phyloP scores from a whole-genome alignment of 2,329 filamentous ascomycete species.

The Pseudogymnoascus sp. region DNA sequence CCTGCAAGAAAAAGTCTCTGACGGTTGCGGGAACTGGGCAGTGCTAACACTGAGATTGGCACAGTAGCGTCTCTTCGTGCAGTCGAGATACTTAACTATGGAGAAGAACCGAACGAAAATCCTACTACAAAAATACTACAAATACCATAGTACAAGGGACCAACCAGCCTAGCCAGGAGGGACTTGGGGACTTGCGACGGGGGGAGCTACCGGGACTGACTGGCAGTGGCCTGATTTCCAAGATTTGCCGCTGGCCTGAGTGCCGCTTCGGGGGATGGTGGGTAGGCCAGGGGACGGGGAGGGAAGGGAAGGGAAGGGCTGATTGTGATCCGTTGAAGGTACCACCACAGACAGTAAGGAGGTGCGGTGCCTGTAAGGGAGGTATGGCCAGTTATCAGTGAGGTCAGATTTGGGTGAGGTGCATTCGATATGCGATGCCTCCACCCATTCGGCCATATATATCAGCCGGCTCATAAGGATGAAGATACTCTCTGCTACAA shows the following conservation, averaged over 20 bases:
- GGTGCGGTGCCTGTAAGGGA: too few species aligned
- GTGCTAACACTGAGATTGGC: background rate
- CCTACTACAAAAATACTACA: background rate
- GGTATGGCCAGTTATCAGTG: too few species aligned
- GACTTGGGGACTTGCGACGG: background rate
- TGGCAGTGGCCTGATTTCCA: background rate
- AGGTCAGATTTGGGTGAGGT: background rate
- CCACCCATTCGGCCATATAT: background rate
- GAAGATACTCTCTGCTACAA: too few species aligned
- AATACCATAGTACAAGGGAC: background rate
- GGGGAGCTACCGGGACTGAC: background rate
- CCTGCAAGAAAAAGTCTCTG: background rate
- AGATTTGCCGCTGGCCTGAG: background rate
- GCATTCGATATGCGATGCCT: background rate
- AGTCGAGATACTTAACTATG: background rate
- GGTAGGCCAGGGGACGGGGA: background rate
- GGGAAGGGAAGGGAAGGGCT: background rate
- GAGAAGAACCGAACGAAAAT: background rate
- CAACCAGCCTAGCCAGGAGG: background rate
- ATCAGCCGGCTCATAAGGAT: background rate
- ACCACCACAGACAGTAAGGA: too few species aligned
- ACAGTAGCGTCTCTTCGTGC: background rate
- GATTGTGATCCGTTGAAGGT: background rate
- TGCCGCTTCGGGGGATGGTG: background rate
- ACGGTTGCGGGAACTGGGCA: background rate